Conservation (phyloP, 495 filamentous ascomycete genomes). For the Aspergillus avenaceus region DNA sequence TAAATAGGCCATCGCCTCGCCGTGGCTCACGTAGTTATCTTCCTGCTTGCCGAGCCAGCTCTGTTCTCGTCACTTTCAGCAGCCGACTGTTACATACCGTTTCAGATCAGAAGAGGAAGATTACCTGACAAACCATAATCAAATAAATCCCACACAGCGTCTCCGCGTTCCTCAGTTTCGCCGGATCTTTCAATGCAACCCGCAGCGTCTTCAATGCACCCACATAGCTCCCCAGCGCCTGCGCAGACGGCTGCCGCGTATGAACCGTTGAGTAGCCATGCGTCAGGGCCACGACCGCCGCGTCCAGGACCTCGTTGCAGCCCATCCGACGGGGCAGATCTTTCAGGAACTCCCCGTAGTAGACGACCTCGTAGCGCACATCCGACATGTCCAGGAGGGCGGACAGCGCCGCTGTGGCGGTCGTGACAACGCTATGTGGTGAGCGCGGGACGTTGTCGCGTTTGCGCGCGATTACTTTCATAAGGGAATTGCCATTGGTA, state of each 20-base stretch:
- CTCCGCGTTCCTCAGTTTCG: slow-evolving; percentile 24
- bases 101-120: too few species aligned
- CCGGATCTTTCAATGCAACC: slow-evolving; percentile 27
- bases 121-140: slow-evolving; percentile 39
- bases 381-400: slow-evolving; percentile 24
- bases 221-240: slow-evolving; percentile 22
- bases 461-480: too few species aligned
- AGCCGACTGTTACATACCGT: too few species aligned
- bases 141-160: slow-evolving; percentile 40
- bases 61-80: slow-evolving; percentile 17
- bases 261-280: slow-evolving; percentile 21
- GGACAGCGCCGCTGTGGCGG: slow-evolving; percentile 19
- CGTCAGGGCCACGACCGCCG: slow-evolving; percentile 27
- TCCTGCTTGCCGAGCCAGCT: slow-evolving; percentile 23
- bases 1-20: slow-evolving; percentile 28
- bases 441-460: background rate
- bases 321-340: slow-evolving; percentile 33
- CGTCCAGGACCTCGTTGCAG: slow-evolving; percentile 29
- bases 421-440: slow-evolving; percentile 8
- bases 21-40: slow-evolving; percentile 22
- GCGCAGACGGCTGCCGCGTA: slow-evolving; percentile 10
- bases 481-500: too few species aligned
- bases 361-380: slow-evolving; percentile 28
- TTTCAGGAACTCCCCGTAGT: slow-evolving; percentile 30
- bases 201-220: slow-evolving; percentile 28